Conservation (phyloP, 345 rosid species). For the Salix brachista region DNA sequence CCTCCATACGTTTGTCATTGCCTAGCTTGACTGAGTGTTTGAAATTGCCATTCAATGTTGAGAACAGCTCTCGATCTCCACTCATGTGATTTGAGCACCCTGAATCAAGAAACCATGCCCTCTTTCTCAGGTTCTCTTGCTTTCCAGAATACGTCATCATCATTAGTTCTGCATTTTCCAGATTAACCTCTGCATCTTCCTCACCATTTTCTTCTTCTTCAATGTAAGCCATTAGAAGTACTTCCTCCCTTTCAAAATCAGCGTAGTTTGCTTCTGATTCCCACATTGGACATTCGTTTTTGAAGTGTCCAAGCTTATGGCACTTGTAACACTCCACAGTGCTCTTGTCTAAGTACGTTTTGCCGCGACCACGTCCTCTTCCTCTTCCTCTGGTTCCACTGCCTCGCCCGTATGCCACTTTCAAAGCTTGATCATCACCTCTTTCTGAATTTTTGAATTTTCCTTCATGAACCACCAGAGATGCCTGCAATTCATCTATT, state of each 20-base stretch:
- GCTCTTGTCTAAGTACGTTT: neutral
- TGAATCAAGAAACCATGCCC: too few relatives aligned
- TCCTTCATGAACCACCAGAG: neutral
- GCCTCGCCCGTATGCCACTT: neutral
- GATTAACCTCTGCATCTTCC: too few relatives aligned
- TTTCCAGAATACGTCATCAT: too few relatives aligned
- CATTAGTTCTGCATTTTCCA: too few relatives aligned
- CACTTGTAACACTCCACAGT: neutral
- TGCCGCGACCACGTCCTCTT: too few relatives aligned
- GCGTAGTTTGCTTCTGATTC: neutral
- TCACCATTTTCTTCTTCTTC: too few relatives aligned
- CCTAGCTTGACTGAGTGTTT: neutral
- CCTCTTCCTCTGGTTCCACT: neutral
- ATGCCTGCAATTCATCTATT: neutral
- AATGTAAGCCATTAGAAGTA: conserved; percentile 3
- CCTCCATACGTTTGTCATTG: neutral
- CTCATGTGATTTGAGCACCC: too few relatives aligned
- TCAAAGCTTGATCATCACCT: neutral
- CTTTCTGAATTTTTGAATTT: neutral
- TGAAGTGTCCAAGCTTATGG: neutral
- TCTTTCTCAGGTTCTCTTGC: too few relatives aligned
- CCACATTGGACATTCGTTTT: neutral
- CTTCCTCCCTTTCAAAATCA: conserved; percentile 2
- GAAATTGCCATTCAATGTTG: too few relatives aligned
- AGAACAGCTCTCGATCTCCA: too few relatives aligned